phyloP scores from a whole-genome alignment of 2,329 filamentous ascomycete species.

The Claviceps sp. region DNA sequence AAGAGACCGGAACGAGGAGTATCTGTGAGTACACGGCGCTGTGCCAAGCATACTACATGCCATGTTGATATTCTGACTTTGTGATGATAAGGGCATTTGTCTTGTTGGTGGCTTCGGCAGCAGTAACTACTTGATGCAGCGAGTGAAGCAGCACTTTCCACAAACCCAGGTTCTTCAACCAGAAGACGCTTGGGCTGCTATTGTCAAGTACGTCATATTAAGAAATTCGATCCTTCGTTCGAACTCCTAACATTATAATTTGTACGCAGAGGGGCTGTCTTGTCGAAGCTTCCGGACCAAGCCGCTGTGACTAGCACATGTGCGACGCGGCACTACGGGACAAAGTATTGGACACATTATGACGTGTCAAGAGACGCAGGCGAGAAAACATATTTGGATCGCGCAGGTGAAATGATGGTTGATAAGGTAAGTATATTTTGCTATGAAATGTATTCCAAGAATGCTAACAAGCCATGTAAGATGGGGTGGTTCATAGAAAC shows the following conservation, averaged over 20 bases:
- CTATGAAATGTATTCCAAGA: background rate
- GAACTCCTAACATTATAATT: background rate
- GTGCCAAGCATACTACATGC: too few relatives aligned
- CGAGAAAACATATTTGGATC: background rate
- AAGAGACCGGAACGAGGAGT: background rate
- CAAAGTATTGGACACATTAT: rapidly evolving
- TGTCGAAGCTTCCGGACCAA: background rate
- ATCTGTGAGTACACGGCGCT: background rate
- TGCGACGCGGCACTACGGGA: slow-evolving; percentile 2
- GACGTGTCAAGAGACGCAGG: background rate
- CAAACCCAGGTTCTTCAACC: slow-evolving; percentile 2
- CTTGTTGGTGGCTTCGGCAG: slow-evolving; percentile 5
- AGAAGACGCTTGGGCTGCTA: slow-evolving; percentile 3
- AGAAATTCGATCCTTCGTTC: background rate
- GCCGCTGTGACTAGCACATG: background rate
- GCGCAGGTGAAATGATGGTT: background rate
- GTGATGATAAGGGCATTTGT: slow-evolving; percentile 1
- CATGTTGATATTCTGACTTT: background rate
- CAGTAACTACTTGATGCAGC: slow-evolving; percentile 1
- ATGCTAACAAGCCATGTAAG: background rate
- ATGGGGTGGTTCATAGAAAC: background rate
- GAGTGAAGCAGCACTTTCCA: background rate
- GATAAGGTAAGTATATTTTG: background rate
- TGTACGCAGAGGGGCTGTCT: background rate
- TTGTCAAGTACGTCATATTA: slow-evolving; percentile 1